Evolutionary conservation across 1,139 yeast species (phyloP).

Genomic region (Scheffersomyces illinoinensis): DNA sequence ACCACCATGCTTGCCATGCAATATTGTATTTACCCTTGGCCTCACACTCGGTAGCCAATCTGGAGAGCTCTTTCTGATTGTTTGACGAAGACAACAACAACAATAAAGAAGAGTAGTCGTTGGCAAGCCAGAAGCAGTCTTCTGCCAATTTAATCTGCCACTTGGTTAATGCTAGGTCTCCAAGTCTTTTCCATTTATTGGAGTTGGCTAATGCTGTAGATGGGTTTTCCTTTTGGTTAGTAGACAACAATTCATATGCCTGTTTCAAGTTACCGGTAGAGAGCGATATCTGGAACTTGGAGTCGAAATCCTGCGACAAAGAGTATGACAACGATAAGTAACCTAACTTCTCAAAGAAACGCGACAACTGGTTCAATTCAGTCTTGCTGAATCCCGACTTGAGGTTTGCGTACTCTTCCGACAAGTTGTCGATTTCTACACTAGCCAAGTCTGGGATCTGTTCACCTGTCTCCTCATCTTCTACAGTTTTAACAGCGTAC

Average conservation of each 20-base stretch:
- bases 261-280: conserved; percentile 70
- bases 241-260: conserved; percentile 71
- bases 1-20: conserved; percentile 93
- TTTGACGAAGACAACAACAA: conserved; percentile 83
- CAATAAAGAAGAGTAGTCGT: conserved; percentile 80
- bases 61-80: conserved; percentile 56
- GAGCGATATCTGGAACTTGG: conserved; percentile 70
- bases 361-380: conserved; percentile 79
- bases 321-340: conserved; percentile 78
- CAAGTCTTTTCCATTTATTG: conserved; percentile 84
- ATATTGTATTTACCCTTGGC: conserved; percentile 78
- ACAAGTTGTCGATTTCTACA: conserved; percentile 62
- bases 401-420: conserved; percentile 51
- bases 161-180: conserved; percentile 76
- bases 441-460: conserved; percentile 48
- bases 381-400: conserved; percentile 55
- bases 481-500: conserved; percentile 31
- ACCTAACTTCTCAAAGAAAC: conserved; percentile 94
- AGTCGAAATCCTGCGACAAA: conserved; percentile 82
- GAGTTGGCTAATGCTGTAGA: conserved; percentile 35
- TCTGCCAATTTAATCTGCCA: conserved; percentile 86
- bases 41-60: conserved; percentile 66
- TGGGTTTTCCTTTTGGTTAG: conserved; percentile 52
- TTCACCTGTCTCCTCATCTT: conserved; percentile 44
- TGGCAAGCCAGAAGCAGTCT: conserved; percentile 75